A percentile compares a stretch with the other conserved stretches of the same genome.
Evolutionary conservation across 345 rosid species (phyloP).

Genomic region (Moringa oleifera): DNA sequence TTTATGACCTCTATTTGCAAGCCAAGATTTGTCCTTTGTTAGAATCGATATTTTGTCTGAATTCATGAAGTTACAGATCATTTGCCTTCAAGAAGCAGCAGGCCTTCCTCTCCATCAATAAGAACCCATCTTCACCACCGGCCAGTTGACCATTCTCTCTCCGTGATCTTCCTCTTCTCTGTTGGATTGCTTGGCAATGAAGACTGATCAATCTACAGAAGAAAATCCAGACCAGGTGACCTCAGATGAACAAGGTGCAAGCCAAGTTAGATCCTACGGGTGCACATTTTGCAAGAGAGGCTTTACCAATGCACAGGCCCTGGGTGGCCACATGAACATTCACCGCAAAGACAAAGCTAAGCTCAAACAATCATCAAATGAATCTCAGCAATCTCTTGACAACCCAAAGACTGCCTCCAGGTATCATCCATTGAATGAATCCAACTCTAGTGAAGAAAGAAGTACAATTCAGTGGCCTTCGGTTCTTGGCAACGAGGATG

Average conservation of each 20-base stretch:
- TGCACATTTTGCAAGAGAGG: slow-evolving; percentile 89
- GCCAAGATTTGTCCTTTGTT: slow-evolving; percentile 16
- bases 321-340: slow-evolving; percentile 95
- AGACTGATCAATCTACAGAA: slow-evolving; percentile 23
- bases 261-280: slow-evolving; percentile 50
- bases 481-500: slow-evolving; percentile 7
- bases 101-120: slow-evolving; percentile 17
- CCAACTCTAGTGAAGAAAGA: slow-evolving; percentile 4
- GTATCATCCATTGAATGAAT: slow-evolving; percentile 6
- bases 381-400: slow-evolving; percentile 8
- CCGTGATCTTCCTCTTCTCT: not conserved
- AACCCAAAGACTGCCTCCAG: slow-evolving; percentile 9
- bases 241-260: slow-evolving; percentile 21
- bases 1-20: not conserved
- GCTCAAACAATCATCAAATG: slow-evolving; percentile 40
- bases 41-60: slow-evolving; percentile 16
- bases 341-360: slow-evolving; percentile 79
- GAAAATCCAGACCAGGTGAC: slow-evolving; percentile 17
- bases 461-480: slow-evolving; percentile 19
- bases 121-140: slow-evolving; percentile 12
- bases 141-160: slow-evolving; percentile 11
- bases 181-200: slow-evolving; percentile 13
- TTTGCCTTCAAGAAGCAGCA: not conserved
- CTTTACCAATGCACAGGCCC: slow-evolving; percentile 85
- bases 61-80: slow-evolving; percentile 3